Base-by-base conservation (phyloP, 2,329 filamentous ascomycete species). In the Xylariales sp. region DNA sequence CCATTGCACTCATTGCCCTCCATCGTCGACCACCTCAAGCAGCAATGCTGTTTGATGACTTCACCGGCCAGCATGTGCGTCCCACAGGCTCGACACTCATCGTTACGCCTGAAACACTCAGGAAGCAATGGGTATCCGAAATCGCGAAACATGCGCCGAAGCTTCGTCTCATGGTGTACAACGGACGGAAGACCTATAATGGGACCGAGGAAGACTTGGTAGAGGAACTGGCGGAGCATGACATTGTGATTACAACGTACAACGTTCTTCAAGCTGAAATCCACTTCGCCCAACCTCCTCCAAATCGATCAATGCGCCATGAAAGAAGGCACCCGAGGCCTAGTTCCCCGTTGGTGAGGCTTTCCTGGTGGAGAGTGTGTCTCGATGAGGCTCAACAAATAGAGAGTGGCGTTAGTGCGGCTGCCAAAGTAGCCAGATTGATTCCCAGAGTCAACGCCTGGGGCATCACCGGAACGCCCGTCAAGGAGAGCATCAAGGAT, bases 391-490 rank as follows among this genome's bases (percentile, higher is more conserved):
- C 91, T 0, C 93, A 98, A 56, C 95, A 95, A 85, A 82, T 97
- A 31, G 91, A 97, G 58, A 91, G 80, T 50, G 88, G 89, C 24
- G 82, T 94, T 4, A 90, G 81, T 52, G 83, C 88, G 51, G 87
- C 91, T 20, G 90, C 93, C 1, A 78, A 74, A 34, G 81, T 96
- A 11, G 89, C 89, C 25, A 79, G 82, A 29, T 69, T 84, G 19
- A 84, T 98, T 46, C 89, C 91, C 32, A 78, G 93, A 20, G 65
- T 86, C 48, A 90, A 95, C 63, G 84, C 88, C 2, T 97, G 93
- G 93, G 89, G 85, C 11, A 82, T 98, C 29, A 91, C 88, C 0
- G 93, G 88, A 31, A 98, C 93, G 1, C 93, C 93, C 0, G 74
- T 97, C 27, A 84, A 86, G 50, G 87, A 88, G 50, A 77, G 88